Conservation (phyloP, 164 flowering plant species). For the Chimonanthus salicifolius region DNA sequence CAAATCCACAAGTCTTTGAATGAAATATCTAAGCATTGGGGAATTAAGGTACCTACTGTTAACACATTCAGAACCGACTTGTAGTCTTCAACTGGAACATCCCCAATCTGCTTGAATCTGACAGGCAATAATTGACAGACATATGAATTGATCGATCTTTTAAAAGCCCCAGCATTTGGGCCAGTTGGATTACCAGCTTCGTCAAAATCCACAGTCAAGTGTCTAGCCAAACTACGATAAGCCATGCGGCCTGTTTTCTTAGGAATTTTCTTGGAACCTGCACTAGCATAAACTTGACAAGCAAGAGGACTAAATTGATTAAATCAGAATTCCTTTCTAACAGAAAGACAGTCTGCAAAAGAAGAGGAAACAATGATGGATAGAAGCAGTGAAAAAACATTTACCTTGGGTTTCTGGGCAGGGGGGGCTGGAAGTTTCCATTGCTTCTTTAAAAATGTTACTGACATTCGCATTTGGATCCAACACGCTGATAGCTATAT, state of each 20-base stretch:
- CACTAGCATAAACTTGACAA: constrained; percentile 8
- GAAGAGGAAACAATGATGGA: neutral
- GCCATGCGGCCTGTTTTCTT: constrained; percentile 10
- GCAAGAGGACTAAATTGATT: neutral
- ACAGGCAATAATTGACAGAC: constrained; percentile 26
- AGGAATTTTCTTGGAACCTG: constrained; percentile 17
- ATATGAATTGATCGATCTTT: constrained; percentile 28
- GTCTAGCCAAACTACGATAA: constrained; percentile 17
- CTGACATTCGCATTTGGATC: constrained; percentile 23
- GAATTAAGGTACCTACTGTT: constrained; percentile 24
- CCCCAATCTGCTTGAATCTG: constrained; percentile 28
- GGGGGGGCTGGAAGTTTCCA: constrained; percentile 19
- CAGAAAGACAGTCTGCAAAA: too few species aligned
- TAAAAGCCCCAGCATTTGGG: constrained; percentile 27
- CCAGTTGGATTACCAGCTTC: constrained; percentile 27
- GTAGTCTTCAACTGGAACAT: constrained; percentile 25
- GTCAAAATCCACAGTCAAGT: constrained; percentile 26
- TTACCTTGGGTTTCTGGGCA: constrained; percentile 18
- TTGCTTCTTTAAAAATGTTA: constrained; percentile 29
- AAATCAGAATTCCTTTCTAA: neutral
- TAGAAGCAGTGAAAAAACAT: neutral
- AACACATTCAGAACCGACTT: constrained; percentile 19
- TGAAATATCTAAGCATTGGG: neutral
- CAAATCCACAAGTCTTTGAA: neutral
- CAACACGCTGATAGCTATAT: constrained; percentile 21